Conservation (phyloP, 805 yeast species). For the Kodamaea kaohsiungensis region DNA sequence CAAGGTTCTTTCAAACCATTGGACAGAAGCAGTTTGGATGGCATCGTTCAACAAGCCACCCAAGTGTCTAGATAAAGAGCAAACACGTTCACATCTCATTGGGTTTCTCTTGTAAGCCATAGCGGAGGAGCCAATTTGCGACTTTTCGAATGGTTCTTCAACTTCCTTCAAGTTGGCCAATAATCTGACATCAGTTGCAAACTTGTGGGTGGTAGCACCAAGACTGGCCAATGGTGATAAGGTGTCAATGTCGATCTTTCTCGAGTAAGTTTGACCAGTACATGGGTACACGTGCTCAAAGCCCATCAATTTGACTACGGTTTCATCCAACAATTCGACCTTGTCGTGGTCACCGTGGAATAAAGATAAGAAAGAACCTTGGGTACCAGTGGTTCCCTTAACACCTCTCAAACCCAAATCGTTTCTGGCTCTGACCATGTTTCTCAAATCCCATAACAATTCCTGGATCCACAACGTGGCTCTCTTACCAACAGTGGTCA, state of each 20-base stretch:
- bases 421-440: slow-evolving; percentile 92
- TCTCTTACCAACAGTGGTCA: slow-evolving; percentile 98
- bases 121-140: slow-evolving; percentile 97
- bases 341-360: slow-evolving; percentile 97
- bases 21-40: slow-evolving; percentile 95
- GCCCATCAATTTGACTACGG: slow-evolving; percentile 90
- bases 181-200: slow-evolving; percentile 95
- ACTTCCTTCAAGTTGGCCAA: slow-evolving; percentile 95
- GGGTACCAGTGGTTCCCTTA: slow-evolving; percentile 99
- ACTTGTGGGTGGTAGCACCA: slow-evolving; percentile 95
- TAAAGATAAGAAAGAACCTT: slow-evolving; percentile 90
- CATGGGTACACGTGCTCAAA: slow-evolving; percentile 95
- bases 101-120: slow-evolving; percentile 99
- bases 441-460: slow-evolving; percentile 95
- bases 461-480: slow-evolving; percentile 98
- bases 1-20: slow-evolving; percentile 98
- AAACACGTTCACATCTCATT: slow-evolving; percentile 98
- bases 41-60: slow-evolving; percentile 92
- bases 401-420: slow-evolving; percentile 97
- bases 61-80: slow-evolving; percentile 95
- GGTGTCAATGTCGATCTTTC: slow-evolving; percentile 96
- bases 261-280: slow-evolving; percentile 98
- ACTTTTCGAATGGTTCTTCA: slow-evolving; percentile 97
- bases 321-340: slow-evolving; percentile 89
- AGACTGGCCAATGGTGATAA: slow-evolving; percentile 90